Conservation (phyloP, 177 flowering plant species). For the Vitis hybrid region DNA sequence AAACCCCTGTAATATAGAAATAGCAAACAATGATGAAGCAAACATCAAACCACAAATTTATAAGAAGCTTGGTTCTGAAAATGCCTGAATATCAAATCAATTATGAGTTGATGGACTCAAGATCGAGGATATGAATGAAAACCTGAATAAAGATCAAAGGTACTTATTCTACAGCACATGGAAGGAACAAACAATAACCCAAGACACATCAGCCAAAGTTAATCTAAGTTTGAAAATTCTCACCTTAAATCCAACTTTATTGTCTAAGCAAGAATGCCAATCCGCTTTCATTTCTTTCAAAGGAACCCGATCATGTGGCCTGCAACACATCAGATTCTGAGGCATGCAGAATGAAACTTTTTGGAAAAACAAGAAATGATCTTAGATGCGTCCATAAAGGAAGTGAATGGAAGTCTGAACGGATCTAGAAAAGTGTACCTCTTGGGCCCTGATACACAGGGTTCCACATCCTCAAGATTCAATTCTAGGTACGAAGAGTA, state of each 20-base stretch:
- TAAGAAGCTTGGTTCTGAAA: too few relatives aligned
- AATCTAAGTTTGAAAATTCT: conserved; percentile 11
- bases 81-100: too few relatives aligned
- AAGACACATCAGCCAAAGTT: not conserved
- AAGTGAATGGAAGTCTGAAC: not conserved
- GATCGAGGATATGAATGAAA: too few relatives aligned
- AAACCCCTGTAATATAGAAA: conserved; percentile 53
- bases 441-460: conserved; percentile 87
- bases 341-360: not conserved
- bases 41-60: too few relatives aligned
- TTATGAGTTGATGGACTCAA: too few relatives aligned
- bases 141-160: not conserved
- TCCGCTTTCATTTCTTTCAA: conserved; percentile 81
- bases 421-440: conserved; percentile 34
- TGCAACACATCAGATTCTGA: conserved; percentile 21
- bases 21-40: too few relatives aligned
- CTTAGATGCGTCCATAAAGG: not conserved
- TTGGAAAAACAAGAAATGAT: not conserved
- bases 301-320: conserved; percentile 90
- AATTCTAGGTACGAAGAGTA: conserved; percentile 67
- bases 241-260: conserved; percentile 81
- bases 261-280: conserved; percentile 82
- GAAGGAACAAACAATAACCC: not conserved
- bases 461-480: conserved; percentile 68
- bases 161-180: not conserved